A percentile compares a stretch with the other conserved stretches of the same genome.
Evolutionary conservation across 257 asterid genomes (phyloP).

Genomic region (Capsicum rhomboideum): DNA sequence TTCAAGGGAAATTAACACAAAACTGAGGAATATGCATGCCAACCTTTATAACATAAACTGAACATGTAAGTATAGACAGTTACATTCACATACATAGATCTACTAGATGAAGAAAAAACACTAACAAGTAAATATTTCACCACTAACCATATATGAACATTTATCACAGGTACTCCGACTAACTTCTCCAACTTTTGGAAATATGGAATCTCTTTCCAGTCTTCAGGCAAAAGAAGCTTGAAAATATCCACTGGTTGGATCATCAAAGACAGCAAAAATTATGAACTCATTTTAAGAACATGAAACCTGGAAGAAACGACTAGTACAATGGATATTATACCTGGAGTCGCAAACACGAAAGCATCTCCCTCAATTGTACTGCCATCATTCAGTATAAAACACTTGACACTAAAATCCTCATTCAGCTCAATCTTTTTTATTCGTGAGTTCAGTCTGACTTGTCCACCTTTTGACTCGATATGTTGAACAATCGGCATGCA

Average conservation of each 20-base stretch:
- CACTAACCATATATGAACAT: slow-evolving; percentile 85
- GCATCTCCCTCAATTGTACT: slow-evolving; percentile 69
- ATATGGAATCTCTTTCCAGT: slow-evolving; percentile 76
- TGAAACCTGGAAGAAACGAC: not conserved
- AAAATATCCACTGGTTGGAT: slow-evolving; percentile 60
- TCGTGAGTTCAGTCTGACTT: slow-evolving; percentile 69
- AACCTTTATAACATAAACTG: not conserved
- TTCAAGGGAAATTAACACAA: not conserved
- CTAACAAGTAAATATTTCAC: not conserved
- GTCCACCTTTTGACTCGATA: slow-evolving; percentile 69
- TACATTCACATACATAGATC: not conserved
- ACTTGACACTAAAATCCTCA: slow-evolving; percentile 62
- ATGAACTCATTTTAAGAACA: not conserved
- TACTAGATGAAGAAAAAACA: not conserved
- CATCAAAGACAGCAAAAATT: not conserved
- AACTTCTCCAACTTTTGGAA: slow-evolving; percentile 72
- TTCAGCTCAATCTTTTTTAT: slow-evolving; percentile 69
- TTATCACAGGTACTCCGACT: slow-evolving; percentile 96
- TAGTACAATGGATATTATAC: slow-evolving; percentile 25
- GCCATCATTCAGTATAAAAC: slow-evolving; percentile 57
- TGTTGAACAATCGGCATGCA: slow-evolving; percentile 92
- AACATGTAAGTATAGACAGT: not conserved
- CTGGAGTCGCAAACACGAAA: slow-evolving; percentile 89
- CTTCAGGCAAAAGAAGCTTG: slow-evolving; percentile 86
- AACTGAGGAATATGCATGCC: not conserved